Evolutionary conservation across 2,329 filamentous ascomycete species (phyloP), one percentile per base, ranked within the genome.

Genomic region (Colletotrichum scovillei): DNA sequence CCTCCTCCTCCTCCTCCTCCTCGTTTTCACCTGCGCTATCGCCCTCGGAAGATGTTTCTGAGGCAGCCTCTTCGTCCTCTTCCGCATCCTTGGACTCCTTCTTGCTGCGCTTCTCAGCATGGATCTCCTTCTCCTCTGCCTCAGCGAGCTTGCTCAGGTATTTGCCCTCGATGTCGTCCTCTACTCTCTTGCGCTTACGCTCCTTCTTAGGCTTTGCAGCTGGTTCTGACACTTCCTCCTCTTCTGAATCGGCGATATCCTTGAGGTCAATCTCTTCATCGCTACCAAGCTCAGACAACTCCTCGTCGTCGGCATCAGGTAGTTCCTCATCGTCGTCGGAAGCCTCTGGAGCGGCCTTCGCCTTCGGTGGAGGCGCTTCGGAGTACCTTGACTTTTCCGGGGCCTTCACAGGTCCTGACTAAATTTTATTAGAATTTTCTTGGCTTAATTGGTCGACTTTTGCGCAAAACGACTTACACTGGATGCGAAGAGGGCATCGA

Each of bases 401-500:
- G 11, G 82, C 80, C 73, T 86, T 83, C 1, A 88, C 86, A 5
- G 89, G 88, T 5, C 89, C 89, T 67, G 86, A 80, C 88, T 91
- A 69, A 73, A 70, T 65, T 71, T 26, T 22, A 57, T 80, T 74
- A 80, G 76, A 30, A 46, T 26, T 58, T 46, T 26, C 6, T 46
- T 46, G 53, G 22, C 35, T 62, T 35, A 58, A 64, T 60, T 64
- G 35, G 30, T 24, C n/a, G 3, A 14, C 53, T 24, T 57, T 28
- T 16, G 22, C 5, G 11, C 16, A 16, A 35, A 22, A 22, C 58
- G 72, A 88, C 92, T 85, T 88, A 94, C 93, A 86, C 93, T 95
- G 70, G 88, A 86, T 70, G 92, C 88, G 83, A 95, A 95, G 52
- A 95, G 87, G 74, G 92, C 91, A 78, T 92, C 88, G 76, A 95